Evolutionary conservation across 129 eudicot species (phyloP), one percentile per base, ranked within the genome.

Genomic region (Dittrichia graveolens): DNA sequence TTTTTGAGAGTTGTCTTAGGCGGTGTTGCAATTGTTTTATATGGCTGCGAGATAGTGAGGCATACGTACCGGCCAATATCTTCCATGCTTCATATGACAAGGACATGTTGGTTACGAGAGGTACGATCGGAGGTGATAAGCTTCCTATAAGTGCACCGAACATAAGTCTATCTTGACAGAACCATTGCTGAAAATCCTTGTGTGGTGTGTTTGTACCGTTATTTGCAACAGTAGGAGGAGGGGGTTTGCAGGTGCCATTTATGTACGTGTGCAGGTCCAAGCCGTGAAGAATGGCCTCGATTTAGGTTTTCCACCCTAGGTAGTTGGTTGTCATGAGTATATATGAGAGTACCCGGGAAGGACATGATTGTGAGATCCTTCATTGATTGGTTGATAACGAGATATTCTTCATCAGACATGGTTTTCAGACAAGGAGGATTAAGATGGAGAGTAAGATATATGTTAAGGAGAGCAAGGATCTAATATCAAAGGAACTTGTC

Each of bases 301-400:
- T 12, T 12, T 40, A 6, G 34, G 24, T 15, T 62, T 37, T 6
- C 24, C 48, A 62, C 9, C 35, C 24, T 6, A 62, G 5, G 7
- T 62, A 62, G 8, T 39, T 39, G 48, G 68, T 13, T 4, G 68
- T 6, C n/a, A 34, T 62, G 45, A 62, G 68, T n/a, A n/a, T n/a
- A n/a, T 5, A 39, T 62, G 4, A 40, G 8, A 19, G 68, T 2
- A 12, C 18, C 18, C 2, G 5, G 46, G 37, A 61, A 61, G 1
- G 18, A 4, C 0, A 61, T 8, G 1, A 38, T 0, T 5, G 67
- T 37, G 16, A 37, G 10, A 7, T 55, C 13, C 11, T 55, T 55
- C 39, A 19, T 19, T 8, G 61, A 7, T 13, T 52, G 5, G 12
- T 6, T 55, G 38, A 19, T 4, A 5, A 8, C 8, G 3, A 55